Evolutionary conservation across 2,329 filamentous ascomycete genomes (phyloP).

Genomic region (Talaromyces sp.): DNA sequence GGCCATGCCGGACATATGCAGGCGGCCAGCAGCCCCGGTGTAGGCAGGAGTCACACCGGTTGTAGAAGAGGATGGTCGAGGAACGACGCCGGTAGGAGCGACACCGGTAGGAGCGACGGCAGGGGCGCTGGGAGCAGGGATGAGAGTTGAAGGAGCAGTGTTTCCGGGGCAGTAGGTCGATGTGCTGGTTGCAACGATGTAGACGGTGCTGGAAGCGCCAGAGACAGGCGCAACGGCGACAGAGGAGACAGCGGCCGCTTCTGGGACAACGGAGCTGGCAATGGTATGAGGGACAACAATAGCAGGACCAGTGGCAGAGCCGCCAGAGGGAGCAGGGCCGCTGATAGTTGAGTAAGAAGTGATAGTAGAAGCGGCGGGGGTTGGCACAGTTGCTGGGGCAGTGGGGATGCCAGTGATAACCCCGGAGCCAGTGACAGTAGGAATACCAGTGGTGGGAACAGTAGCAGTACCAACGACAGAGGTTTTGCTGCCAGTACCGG

Average conservation of each 20-base stretch:
- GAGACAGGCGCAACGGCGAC: not conserved
- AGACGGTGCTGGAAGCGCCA: constrained; percentile 12
- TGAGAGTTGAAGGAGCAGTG: constrained; percentile 14
- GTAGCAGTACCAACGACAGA: constrained; percentile 11
- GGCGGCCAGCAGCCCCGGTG: constrained; percentile 26
- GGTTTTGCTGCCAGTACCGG: not conserved
- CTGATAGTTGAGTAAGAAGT: constrained; percentile 1
- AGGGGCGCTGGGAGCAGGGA: constrained; percentile 3
- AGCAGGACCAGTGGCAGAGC: not conserved
- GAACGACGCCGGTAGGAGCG: constrained; percentile 14
- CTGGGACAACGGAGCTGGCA: constrained; percentile 2
- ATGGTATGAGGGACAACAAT: not conserved
- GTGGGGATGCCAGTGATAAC: not conserved
- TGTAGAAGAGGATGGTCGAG: constrained; percentile 10
- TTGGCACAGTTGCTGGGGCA: not conserved
- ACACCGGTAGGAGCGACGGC: constrained; percentile 13
- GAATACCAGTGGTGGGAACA: not conserved
- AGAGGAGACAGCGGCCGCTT: not conserved
- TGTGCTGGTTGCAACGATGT: constrained; percentile 12
- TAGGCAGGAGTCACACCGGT: constrained; percentile 15
- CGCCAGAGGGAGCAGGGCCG: not conserved
- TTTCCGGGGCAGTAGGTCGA: constrained; percentile 16
- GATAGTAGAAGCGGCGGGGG: not conserved
- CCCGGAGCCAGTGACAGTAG: not conserved
- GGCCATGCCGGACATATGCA: constrained; percentile 23